These are phyloP conservation scores for Aegilops speltoides DNA, from an alignment of 176 grass and related monocot species.

Conservation along the genomic window DNA sequence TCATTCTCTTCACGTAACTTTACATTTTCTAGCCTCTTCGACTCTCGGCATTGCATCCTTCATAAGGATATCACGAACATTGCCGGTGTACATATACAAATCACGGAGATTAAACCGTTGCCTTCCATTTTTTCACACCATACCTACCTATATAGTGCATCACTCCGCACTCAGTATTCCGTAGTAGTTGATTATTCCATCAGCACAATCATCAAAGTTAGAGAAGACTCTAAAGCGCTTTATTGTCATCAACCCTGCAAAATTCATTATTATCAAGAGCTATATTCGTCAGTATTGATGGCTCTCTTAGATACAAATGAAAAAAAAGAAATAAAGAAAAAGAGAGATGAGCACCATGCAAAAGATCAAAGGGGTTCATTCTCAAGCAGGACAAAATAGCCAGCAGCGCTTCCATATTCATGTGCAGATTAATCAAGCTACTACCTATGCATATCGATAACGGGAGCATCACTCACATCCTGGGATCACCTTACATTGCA, in stretches of 20 bases:
- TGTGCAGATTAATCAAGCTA: background rate
- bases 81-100: too few relatives aligned
- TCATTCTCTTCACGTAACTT: background rate
- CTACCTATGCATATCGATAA: background rate
- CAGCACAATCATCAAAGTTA: too few relatives aligned
- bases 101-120: too few relatives aligned
- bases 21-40: too few relatives aligned
- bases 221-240: too few relatives aligned
- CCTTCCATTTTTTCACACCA: too few relatives aligned
- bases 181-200: too few relatives aligned
- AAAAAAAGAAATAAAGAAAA: too few relatives aligned
- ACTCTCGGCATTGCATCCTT: too few relatives aligned
- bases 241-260: background rate
- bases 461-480: background rate
- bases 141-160: too few relatives aligned
- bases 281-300: background rate
- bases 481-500: background rate
- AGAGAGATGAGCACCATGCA: background rate
- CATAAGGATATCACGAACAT: too few relatives aligned
- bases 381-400: background rate
- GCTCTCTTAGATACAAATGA: background rate
- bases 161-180: too few relatives aligned
- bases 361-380: background rate
- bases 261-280: background rate
- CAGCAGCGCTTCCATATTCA: background rate